Evolutionary conservation across 2,329 filamentous ascomycete species (phyloP).

Genomic region (Xylariaceae sp.): DNA sequence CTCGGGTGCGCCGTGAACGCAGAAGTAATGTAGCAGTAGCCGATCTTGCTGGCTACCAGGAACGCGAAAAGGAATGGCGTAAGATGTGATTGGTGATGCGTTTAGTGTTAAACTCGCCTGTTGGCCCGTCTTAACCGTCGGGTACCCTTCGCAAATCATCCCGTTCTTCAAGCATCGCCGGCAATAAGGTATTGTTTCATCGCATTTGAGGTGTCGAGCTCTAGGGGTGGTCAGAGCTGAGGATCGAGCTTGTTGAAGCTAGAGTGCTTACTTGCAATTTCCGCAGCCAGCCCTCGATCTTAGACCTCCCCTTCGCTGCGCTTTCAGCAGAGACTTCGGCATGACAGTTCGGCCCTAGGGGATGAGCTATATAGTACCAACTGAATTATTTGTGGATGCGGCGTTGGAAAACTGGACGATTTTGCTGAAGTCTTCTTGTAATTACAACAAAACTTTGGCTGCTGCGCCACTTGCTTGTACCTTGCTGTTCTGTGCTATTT

Average conservation of each 20-base stretch:
- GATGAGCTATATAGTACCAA: too few species aligned
- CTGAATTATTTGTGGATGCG: too few species aligned
- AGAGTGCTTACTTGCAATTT: constrained; percentile 5
- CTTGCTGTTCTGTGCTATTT: too few species aligned
- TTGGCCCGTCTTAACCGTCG: background rate
- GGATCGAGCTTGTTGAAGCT: background rate
- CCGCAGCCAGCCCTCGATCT: constrained; percentile 6
- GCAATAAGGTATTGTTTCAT: constrained; percentile 13
- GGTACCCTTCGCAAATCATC: constrained; percentile 3
- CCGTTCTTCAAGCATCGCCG: constrained; percentile 9
- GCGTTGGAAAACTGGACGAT: too few species aligned
- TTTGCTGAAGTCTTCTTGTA: too few species aligned
- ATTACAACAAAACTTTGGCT: too few species aligned
- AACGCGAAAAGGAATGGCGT: constrained; percentile 14
- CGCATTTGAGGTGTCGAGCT: constrained; percentile 15
- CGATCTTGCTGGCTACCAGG: constrained; percentile 19
- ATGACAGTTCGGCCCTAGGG: background rate
- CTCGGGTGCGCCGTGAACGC: constrained; percentile 7
- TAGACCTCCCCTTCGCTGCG: constrained; percentile 4
- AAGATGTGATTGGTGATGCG: constrained; percentile 1
- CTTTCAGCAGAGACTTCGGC: background rate
- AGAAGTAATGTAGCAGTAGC: constrained; percentile 15
- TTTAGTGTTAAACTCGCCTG: background rate
- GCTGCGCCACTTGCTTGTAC: too few species aligned
- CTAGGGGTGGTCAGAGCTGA: constrained; percentile 1